A percentile compares a stretch with the other conserved stretches of the same genome.
phyloP scores from a whole-genome alignment of 192 early-diverging fungal genomes.

The Coemansia sp. region DNA sequence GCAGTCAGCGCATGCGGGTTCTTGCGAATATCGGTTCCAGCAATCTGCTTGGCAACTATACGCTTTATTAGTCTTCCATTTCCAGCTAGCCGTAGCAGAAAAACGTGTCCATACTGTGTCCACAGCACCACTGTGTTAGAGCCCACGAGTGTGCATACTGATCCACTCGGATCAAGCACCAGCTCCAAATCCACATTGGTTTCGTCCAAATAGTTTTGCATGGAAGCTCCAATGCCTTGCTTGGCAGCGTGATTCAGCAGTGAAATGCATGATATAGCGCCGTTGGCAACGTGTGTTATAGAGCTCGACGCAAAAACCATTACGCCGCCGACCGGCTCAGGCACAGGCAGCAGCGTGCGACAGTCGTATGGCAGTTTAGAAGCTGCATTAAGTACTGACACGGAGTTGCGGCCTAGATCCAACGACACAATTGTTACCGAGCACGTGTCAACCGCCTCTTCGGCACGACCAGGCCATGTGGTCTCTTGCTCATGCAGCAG shows the following conservation, averaged over 20 bases:
- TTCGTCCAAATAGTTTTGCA: constrained; percentile 54
- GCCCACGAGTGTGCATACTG: constrained; percentile 63
- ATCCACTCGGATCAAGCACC: constrained; percentile 64
- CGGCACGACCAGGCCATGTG: constrained; percentile 81
- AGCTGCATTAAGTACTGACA: constrained; percentile 80
- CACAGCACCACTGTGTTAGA: constrained; percentile 72
- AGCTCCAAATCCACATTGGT: constrained; percentile 63
- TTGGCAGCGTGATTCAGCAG: constrained; percentile 73
- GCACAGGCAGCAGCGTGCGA: constrained; percentile 67
- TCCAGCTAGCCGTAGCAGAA: constrained; percentile 68
- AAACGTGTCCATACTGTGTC: constrained; percentile 69
- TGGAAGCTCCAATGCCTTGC: constrained; percentile 64
- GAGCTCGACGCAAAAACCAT: constrained; percentile 78
- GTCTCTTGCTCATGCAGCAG: constrained; percentile 85
- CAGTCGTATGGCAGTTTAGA: constrained; percentile 83
- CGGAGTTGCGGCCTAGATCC: constrained; percentile 68
- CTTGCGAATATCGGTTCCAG: constrained; percentile 16
- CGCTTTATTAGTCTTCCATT: constrained; percentile 79
- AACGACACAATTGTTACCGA: constrained; percentile 83
- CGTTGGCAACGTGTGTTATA: constrained; percentile 84
- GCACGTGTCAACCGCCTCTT: constrained; percentile 61
- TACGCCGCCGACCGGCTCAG: constrained; percentile 83
- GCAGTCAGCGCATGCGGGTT: constrained; percentile 15
- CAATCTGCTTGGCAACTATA: constrained; percentile 58
- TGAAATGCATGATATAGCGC: constrained; percentile 53